Evolutionary conservation across 768 basidiomycete species (phyloP).

Genomic region (Mycena venus): DNA sequence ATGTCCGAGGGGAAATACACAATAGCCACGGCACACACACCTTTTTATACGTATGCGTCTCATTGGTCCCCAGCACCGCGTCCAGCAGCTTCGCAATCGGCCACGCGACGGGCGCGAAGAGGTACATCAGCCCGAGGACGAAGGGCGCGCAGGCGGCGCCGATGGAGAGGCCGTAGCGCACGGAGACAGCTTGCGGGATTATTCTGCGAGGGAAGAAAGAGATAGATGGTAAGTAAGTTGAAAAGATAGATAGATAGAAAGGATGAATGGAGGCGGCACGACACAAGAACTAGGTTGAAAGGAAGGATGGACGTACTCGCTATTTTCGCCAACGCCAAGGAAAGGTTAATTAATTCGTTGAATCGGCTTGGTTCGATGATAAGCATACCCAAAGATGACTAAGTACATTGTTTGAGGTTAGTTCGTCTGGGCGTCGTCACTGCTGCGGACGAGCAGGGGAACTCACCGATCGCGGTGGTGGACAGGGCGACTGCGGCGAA

Average conservation of each 20-base stretch:
- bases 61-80: conserved; percentile 79
- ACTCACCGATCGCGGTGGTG: conserved; percentile 76
- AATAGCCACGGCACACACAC: too few species aligned
- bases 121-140: conserved; percentile 56
- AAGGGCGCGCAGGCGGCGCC: conserved; percentile 85
- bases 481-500: conserved; percentile 84
- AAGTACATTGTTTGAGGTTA: neutral
- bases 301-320: conserved; percentile 71
- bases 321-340: conserved; percentile 61
- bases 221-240: neutral
- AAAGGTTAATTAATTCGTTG: too few species aligned
- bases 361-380: too few species aligned
- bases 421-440: neutral
- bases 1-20: too few species aligned
- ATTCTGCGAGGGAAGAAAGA: conserved; percentile 46
- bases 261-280: neutral
- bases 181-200: conserved; percentile 81
- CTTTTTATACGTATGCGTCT: conserved; percentile 84
- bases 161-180: conserved; percentile 84
- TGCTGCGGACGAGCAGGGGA: neutral
- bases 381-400: conserved; percentile 95
- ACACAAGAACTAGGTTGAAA: neutral
- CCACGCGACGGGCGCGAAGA: conserved; percentile 80
- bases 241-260: neutral
- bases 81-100: conserved; percentile 90